phyloP scores from a whole-genome alignment of 768 basidiomycete species.

The Amanita subjunquillea region DNA sequence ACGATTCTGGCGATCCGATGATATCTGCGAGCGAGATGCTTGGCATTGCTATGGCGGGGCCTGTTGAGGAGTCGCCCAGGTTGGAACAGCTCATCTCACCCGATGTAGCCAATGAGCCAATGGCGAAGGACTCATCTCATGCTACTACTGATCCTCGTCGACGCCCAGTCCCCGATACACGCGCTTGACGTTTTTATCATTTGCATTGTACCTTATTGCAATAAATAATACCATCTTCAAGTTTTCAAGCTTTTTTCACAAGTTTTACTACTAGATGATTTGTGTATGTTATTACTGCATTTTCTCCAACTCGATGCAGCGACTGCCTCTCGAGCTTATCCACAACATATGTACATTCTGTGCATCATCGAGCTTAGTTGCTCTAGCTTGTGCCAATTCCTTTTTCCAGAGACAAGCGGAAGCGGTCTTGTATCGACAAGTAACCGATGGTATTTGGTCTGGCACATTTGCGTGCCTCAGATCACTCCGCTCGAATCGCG shows the following conservation, averaged over 20 bases:
- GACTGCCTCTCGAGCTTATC: background rate
- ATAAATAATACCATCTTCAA: too few relatives aligned
- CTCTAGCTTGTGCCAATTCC: background rate
- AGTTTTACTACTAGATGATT: background rate
- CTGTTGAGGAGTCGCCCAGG: background rate
- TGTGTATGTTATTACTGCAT: background rate
- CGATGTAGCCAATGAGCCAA: conserved; percentile 6
- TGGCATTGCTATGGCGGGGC: background rate
- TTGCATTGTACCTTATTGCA: background rate
- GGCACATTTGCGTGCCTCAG: background rate
- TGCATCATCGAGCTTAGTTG: background rate
- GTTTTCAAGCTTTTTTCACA: too few relatives aligned
- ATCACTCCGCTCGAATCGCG: background rate
- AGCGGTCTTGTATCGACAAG: background rate
- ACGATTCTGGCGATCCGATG: background rate
- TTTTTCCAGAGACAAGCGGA: background rate
- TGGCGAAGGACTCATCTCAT: background rate
- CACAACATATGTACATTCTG: background rate
- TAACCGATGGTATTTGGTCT: background rate
- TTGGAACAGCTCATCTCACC: background rate
- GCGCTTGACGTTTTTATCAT: background rate
- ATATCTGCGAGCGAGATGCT: background rate
- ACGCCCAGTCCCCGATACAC: background rate
- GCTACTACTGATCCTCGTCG: conserved; percentile 4
- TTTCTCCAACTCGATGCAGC: background rate